Evolutionary conservation across 2,329 filamentous ascomycete genomes (phyloP).

Genomic region (Polychaeton citri): DNA sequence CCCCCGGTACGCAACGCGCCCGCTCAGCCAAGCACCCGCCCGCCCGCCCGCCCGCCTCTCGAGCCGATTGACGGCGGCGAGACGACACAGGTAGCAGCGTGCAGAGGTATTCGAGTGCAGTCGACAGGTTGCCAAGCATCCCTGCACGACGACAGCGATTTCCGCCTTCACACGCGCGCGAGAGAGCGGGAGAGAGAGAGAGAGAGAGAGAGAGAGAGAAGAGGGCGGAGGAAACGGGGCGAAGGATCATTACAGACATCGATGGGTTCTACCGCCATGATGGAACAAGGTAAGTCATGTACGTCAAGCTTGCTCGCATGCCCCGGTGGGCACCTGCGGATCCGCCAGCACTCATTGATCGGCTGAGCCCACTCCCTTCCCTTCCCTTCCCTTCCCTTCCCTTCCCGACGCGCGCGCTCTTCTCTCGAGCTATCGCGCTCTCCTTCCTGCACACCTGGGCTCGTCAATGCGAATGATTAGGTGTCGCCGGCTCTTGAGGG

Average conservation of each 20-base stretch:
- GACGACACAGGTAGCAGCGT: no score
- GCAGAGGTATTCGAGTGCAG: no score
- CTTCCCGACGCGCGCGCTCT: background rate
- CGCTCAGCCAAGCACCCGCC: no score
- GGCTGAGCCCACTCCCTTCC: background rate
- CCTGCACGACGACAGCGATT: no score
- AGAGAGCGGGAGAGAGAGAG: no score
- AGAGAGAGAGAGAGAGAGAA: no score
- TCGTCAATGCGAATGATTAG: background rate
- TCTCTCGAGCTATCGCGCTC: background rate
- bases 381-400: background rate
- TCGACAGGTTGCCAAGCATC: no score
- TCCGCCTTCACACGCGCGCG: no score
- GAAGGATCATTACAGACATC: slow-evolving; percentile 7
- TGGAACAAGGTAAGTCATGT: slow-evolving; percentile 23
- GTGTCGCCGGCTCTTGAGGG: background rate
- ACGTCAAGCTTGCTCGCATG: slow-evolving; percentile 7
- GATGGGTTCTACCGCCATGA: slow-evolving; percentile 13
- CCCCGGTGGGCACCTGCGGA: slow-evolving; percentile 11
- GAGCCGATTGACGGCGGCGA: no score
- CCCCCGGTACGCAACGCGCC: no score
- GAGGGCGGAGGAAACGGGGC: no score
- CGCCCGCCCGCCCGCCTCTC: no score
- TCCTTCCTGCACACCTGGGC: background rate
- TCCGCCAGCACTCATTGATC: slow-evolving; percentile 5